phyloP scores from a whole-genome alignment of 2,329 filamentous ascomycete genomes.

The Xylaria sp. region DNA sequence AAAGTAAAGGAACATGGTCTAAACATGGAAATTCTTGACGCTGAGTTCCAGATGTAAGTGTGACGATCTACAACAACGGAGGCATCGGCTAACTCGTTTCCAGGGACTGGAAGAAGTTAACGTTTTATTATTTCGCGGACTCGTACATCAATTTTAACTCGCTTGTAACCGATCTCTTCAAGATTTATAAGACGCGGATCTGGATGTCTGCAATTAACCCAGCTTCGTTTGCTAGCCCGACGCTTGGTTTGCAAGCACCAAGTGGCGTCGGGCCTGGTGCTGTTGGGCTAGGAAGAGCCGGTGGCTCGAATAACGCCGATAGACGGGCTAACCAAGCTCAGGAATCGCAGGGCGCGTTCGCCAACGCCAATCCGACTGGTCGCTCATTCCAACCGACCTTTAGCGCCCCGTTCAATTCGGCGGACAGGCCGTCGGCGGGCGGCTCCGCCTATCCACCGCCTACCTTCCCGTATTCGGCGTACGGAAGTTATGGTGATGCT shows the following conservation, averaged over 20 bases:
- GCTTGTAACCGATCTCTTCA: constrained; percentile 95
- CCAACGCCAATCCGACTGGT: constrained; percentile 44
- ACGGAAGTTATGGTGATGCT: constrained; percentile 50
- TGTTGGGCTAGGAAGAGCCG: constrained; percentile 61
- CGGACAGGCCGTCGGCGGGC: constrained; percentile 49
- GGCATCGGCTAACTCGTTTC: constrained; percentile 32
- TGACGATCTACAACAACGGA: background rate
- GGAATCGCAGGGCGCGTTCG: constrained; percentile 48
- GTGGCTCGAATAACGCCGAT: constrained; percentile 50
- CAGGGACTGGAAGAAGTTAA: constrained; percentile 98
- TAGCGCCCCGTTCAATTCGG: constrained; percentile 47
- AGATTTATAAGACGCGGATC: constrained; percentile 98
- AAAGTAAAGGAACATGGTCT: constrained; percentile 94
- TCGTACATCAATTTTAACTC: constrained; percentile 99
- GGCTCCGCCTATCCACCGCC: constrained; percentile 47
- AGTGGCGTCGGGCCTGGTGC: constrained; percentile 70
- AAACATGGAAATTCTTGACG: constrained; percentile 98
- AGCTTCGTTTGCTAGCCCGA: constrained; percentile 86
- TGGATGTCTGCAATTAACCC: constrained; percentile 99
- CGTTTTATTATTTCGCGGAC: constrained; percentile 98
- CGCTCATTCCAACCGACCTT: constrained; percentile 52
- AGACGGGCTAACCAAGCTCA: constrained; percentile 54
- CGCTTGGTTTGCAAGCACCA: constrained; percentile 72
- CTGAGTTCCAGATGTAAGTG: constrained; percentile 95
- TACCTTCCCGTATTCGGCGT: constrained; percentile 50